These are phyloP conservation scores for Talaromyces verruculosus DNA, from an alignment of 2,329 filamentous ascomycete species.

Conservation along the genomic window DNA sequence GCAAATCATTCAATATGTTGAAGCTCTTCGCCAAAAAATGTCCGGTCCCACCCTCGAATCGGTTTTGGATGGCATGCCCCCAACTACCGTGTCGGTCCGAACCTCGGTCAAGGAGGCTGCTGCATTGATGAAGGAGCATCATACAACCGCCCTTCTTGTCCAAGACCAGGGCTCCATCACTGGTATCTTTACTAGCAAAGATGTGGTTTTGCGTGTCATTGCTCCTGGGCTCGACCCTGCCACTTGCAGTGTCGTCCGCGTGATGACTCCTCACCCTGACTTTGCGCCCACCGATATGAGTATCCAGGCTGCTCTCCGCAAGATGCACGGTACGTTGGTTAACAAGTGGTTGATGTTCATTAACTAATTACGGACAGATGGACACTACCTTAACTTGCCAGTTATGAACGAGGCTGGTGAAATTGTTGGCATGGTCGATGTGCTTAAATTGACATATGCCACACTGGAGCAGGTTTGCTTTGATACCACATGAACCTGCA, in stretches of 20 bases:
- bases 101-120: constrained; percentile 97
- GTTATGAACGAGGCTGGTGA: constrained; percentile 98
- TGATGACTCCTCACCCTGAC: constrained; percentile 98
- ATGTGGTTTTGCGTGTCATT: constrained; percentile 96
- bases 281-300: constrained; percentile 99
- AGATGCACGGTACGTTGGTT: constrained; percentile 84
- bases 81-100: constrained; percentile 90
- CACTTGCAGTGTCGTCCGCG: constrained; percentile 94
- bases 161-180: constrained; percentile 97
- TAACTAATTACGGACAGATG: constrained; percentile 59
- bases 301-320: constrained; percentile 93
- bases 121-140: constrained; percentile 96
- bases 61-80: constrained; percentile 86
- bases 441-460: constrained; percentile 95
- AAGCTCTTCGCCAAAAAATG: constrained; percentile 94
- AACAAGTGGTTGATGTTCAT: constrained; percentile 7
- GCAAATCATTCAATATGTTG: constrained; percentile 98
- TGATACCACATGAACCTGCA: background rate
- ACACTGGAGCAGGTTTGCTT: constrained; percentile 81
- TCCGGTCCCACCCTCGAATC: constrained; percentile 94
- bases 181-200: constrained; percentile 99
- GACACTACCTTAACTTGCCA: constrained; percentile 94
- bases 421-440: constrained; percentile 99
- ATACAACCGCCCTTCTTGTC: constrained; percentile 92
- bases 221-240: constrained; percentile 90